Percentiles rank a stretch among this genome's conserved stretches.
Conservation (phyloP, 2,329 filamentous ascomycete species). For the Colletotrichum nymphaeae region DNA sequence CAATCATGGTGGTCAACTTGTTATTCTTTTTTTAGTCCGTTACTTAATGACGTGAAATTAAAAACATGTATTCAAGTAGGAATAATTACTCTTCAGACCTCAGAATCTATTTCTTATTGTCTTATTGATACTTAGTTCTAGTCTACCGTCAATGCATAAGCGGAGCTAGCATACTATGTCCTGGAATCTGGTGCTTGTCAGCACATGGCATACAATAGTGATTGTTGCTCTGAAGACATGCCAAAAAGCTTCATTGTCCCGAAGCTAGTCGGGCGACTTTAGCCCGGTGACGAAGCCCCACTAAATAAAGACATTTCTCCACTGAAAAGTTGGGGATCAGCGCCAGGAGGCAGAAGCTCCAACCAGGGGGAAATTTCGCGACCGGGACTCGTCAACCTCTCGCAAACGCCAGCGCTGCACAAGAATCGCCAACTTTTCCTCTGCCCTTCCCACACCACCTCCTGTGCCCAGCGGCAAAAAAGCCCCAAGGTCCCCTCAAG, state of each 20-base stretch:
- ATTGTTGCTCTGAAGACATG: neutral
- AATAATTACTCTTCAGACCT: no score
- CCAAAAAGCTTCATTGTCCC: neutral
- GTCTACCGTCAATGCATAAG: no score
- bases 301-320: neutral
- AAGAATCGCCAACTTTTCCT: no score
- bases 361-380: constrained; percentile 11
- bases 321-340: constrained; percentile 16
- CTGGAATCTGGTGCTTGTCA: no score
- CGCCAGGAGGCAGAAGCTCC: neutral
- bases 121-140: no score
- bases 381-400: neutral
- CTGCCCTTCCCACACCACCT: neutral
- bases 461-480: neutral
- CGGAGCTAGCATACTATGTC: no score
- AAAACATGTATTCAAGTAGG: no score
- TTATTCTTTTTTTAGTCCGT: no score
- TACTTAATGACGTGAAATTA: no score
- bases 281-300: neutral
- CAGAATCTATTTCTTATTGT: no score
- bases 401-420: neutral
- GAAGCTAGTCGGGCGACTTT: neutral
- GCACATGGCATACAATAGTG: no score
- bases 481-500: neutral
- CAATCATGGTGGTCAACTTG: no score